Conservation (phyloP, 2,329 filamentous ascomycete genomes). For the Biscogniauxia mediterranea region DNA sequence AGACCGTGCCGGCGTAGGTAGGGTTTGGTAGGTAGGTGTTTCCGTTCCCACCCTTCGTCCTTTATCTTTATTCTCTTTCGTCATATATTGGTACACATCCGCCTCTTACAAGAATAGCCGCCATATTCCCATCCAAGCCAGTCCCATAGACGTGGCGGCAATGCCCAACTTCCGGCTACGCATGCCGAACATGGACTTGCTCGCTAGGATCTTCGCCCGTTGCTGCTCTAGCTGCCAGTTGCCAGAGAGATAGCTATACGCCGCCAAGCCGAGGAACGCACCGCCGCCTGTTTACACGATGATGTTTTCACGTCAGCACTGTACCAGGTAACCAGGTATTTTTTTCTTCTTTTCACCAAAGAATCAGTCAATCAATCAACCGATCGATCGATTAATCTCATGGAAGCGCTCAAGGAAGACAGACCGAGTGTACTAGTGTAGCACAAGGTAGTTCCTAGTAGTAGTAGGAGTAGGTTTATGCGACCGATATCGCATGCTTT, state of each 20-base stretch:
- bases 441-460: too few species aligned
- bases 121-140: conserved; percentile 71
- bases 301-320: conserved; percentile 8
- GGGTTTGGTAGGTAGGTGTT: neutral
- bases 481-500: neutral
- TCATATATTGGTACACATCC: neutral
- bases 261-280: conserved; percentile 72
- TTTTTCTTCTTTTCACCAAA: too few species aligned
- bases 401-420: too few species aligned
- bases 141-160: conserved; percentile 61
- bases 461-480: conserved; percentile 3
- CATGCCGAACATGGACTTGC: conserved; percentile 71
- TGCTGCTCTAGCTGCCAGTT: conserved; percentile 69
- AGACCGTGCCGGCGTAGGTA: neutral
- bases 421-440: too few species aligned
- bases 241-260: conserved; percentile 75
- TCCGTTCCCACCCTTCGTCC: neutral
- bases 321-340: too few species aligned
- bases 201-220: conserved; percentile 63
- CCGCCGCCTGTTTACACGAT: conserved; percentile 56
- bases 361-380: too few species aligned
- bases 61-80: too few species aligned
- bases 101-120: conserved; percentile 54
- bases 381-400: too few species aligned
- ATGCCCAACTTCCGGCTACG: conserved; percentile 67